A percentile compares a stretch with the other conserved stretches of the same genome.
Evolutionary conservation across 345 rosid genomes (phyloP).

Genomic region (Populus nigra): DNA sequence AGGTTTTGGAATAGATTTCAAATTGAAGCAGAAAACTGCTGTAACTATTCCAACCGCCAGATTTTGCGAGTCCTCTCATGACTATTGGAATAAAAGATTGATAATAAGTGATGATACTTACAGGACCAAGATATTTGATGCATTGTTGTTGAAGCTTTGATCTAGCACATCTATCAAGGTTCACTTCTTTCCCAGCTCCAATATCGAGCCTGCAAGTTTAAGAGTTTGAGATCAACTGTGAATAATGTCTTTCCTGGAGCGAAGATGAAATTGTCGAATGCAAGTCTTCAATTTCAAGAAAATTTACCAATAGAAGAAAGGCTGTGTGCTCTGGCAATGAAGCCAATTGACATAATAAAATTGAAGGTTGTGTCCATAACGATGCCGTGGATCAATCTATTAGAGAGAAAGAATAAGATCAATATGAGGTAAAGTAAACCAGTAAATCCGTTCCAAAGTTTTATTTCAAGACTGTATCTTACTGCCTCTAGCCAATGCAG

Average conservation of each 20-base stretch:
- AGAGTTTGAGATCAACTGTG: constrained; percentile 18
- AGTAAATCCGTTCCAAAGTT: not conserved
- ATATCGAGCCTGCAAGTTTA: constrained; percentile 73
- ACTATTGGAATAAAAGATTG: not conserved
- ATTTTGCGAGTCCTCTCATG: constrained; percentile 1
- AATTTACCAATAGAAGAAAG: constrained; percentile 82
- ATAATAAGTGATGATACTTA: constrained; percentile 35
- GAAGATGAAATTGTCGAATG: not conserved
- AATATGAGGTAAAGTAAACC: constrained; percentile 14
- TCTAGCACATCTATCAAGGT: constrained; percentile 67
- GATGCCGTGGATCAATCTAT: constrained; percentile 94
- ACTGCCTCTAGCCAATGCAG: constrained; percentile 99
- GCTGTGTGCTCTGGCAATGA: constrained; percentile 75
- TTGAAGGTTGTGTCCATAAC: constrained; percentile 94
- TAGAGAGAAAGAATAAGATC: constrained; percentile 12
- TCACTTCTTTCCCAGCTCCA: constrained; percentile 72
- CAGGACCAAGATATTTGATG: constrained; percentile 95
- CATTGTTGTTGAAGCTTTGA: constrained; percentile 80
- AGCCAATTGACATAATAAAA: constrained; percentile 84
- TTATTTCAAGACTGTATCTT: constrained; percentile 27
- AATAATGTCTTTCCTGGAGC: not conserved
- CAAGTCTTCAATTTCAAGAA: constrained; percentile 5
- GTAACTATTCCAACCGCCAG: not conserved
- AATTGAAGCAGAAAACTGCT: not conserved
- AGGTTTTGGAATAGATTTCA: not conserved